Evolutionary conservation across 306 rosid genomes (phyloP).

Genomic region (Parietaria judaica): DNA sequence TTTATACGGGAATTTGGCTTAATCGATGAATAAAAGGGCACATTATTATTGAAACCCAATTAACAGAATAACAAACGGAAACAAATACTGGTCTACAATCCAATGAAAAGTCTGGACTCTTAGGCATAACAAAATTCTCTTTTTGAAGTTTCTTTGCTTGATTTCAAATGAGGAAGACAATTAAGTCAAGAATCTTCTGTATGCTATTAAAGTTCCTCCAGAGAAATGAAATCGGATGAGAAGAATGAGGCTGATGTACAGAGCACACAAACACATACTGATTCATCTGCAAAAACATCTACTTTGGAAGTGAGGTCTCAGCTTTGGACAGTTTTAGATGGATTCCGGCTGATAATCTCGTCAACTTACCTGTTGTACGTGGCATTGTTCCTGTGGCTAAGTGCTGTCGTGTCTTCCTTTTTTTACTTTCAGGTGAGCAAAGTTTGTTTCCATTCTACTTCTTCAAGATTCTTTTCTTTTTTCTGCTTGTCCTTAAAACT

Average conservation of each 20-base stretch:
- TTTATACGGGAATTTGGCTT: too few species aligned
- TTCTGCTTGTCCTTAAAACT: background rate
- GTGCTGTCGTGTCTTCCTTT: conserved; percentile 91
- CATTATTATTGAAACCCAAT: too few species aligned
- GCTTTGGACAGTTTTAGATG: conserved; percentile 71
- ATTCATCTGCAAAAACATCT: conserved; percentile 44
- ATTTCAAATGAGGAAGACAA: background rate
- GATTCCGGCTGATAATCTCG: conserved; percentile 71
- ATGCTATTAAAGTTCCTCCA: conserved; percentile 17
- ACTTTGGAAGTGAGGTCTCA: conserved; percentile 43
- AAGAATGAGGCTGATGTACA: conserved; percentile 37
- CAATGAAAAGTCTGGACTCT: too few species aligned
- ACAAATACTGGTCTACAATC: too few species aligned
- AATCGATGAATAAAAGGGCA: too few species aligned
- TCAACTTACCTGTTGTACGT: conserved; percentile 73
- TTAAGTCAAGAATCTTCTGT: background rate
- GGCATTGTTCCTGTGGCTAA: conserved; percentile 81
- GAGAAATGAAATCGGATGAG: conserved; percentile 41
- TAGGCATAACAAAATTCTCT: background rate
- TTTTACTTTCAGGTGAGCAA: conserved; percentile 81
- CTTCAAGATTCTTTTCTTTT: background rate
- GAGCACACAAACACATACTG: conserved; percentile 20
- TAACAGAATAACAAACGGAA: too few species aligned
- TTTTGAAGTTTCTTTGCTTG: background rate
- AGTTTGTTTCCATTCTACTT: background rate